These are phyloP conservation scores for Steccherinum ochraceum DNA, from an alignment of 768 basidiomycete genomes.

Conservation along the genomic window DNA sequence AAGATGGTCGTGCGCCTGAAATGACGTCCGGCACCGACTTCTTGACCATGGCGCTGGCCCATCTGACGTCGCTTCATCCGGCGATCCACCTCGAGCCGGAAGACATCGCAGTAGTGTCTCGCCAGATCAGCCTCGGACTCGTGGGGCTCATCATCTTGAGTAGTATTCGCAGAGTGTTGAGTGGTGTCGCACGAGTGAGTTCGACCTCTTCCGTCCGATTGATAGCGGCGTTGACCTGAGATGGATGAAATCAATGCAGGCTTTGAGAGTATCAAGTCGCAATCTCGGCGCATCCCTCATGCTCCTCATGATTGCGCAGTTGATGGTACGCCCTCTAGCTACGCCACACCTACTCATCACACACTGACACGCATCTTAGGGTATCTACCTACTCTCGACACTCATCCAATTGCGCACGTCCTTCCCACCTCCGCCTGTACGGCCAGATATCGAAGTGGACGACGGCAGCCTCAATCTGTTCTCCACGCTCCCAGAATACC, in stretches of 20 bases:
- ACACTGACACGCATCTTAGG: conserved; percentile 33
- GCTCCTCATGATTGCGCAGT: conserved; percentile 70
- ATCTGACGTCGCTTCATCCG: conserved; percentile 33
- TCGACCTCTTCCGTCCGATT: neutral
- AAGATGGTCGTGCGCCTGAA: neutral
- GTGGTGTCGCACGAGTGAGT: conserved; percentile 56
- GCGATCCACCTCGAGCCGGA: conserved; percentile 24
- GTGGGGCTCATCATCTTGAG: conserved; percentile 74
- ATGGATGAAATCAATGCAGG: conserved; percentile 32
- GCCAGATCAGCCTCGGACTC: conserved; percentile 58
- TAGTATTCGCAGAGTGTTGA: conserved; percentile 64
- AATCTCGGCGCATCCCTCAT: conserved; percentile 71
- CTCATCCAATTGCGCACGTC: conserved; percentile 77
- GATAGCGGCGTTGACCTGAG: neutral
- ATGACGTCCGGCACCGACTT: conserved; percentile 24
- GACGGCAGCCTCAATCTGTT: conserved; percentile 45
- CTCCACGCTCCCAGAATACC: conserved; percentile 64
- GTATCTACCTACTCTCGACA: conserved; percentile 78
- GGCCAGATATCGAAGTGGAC: conserved; percentile 14
- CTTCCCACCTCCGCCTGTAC: conserved; percentile 56
- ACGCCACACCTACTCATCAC: neutral
- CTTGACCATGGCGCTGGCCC: conserved; percentile 36
- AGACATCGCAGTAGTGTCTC: conserved; percentile 35
- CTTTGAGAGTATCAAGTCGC: conserved; percentile 57
- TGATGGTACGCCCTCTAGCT: conserved; percentile 55